Conservation (phyloP, 441 rosid species). For the Erysimum cheiri region DNA sequence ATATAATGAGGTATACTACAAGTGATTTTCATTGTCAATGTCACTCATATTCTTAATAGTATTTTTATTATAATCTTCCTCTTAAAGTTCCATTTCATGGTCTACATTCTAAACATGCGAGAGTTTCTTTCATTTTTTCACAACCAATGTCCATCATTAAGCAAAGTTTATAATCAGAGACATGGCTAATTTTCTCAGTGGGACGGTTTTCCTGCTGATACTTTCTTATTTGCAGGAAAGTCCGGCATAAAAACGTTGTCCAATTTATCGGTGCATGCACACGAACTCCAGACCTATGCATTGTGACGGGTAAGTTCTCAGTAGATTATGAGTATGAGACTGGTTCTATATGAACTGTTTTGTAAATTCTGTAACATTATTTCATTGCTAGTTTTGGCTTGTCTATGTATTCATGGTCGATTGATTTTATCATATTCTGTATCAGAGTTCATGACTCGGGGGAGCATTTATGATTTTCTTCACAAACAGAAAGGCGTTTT, state of each 20-base stretch:
- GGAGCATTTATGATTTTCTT: constrained; percentile 87
- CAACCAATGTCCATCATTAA: neutral
- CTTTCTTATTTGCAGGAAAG: constrained; percentile 64
- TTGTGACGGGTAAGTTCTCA: constrained; percentile 74
- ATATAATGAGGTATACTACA: constrained; percentile 83
- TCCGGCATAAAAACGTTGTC: constrained; percentile 94
- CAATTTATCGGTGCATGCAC: constrained; percentile 97
- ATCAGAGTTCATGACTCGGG: constrained; percentile 74
- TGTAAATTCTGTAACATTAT: constrained; percentile 27
- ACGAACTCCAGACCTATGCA: constrained; percentile 80
- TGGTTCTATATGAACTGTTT: neutral
- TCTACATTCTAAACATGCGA: neutral
- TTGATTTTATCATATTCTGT: constrained; percentile 31
- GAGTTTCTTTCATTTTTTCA: neutral
- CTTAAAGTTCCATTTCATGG: neutral
- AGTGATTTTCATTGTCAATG: constrained; percentile 20
- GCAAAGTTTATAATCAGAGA: too few relatives aligned
- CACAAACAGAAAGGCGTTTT: constrained; percentile 87
- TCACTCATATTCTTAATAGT: constrained; percentile 1
- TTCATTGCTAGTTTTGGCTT: constrained; percentile 33
- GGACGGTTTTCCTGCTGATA: constrained; percentile 14
- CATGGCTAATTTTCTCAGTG: neutral
- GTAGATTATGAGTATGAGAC: constrained; percentile 3
- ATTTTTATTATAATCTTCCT: neutral
- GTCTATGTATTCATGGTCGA: constrained; percentile 22